Base-by-base conservation (phyloP, 768 basidiomycete genomes). In the Tylopilus sp. region DNA sequence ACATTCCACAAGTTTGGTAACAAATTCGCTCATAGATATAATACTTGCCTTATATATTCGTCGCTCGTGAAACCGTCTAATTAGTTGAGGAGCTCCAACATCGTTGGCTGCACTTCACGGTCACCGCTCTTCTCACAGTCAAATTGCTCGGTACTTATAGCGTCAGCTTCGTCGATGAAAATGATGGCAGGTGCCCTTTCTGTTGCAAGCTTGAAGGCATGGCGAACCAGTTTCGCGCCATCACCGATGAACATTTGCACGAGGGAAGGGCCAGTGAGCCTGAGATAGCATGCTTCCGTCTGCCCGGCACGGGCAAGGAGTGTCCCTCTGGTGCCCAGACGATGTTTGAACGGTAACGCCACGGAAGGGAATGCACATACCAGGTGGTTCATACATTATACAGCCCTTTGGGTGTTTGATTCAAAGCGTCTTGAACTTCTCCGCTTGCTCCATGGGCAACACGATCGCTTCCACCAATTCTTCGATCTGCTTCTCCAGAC, bases 171-270 rank as follows among this genome's bases (percentile, higher is more conserved):
- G 64, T 98, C 96, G 59, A 98, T 98, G 74, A 98, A 98, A 71
- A 98, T 98, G 70, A 98, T 98, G n/a, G 94, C 89, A 7, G 95
- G 95, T 2, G 94, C 91, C 65, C 98, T 98, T 78, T 97, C 91
- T 72, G 97, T 98, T 17, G 97, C 97, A 42, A 99, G 80, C 42
- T 95, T 93, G 68, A 99, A 98, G 3, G 96, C 96, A 64, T 99
- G 97, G 42, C 97, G 91, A 21, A 99, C 97, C 46, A 99, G 84
- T 71, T 98, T 98, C 50, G 97, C 97, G 65, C 97, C 97, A 70
- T 98, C 97, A 72, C 97, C 97, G 61, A 99, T 99, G 72, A 96
- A 99, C 97, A 98, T 99, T 73, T 99, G 97, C 13, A 99, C 97
- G 48, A 99, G 82, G 46, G 95, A 95, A 24, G 97, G 96, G 19